Evolutionary conservation across 1,139 yeast species (phyloP), one percentile per base, ranked within the genome.

Genomic region (Yamadazyma kanchanaburiensis): DNA sequence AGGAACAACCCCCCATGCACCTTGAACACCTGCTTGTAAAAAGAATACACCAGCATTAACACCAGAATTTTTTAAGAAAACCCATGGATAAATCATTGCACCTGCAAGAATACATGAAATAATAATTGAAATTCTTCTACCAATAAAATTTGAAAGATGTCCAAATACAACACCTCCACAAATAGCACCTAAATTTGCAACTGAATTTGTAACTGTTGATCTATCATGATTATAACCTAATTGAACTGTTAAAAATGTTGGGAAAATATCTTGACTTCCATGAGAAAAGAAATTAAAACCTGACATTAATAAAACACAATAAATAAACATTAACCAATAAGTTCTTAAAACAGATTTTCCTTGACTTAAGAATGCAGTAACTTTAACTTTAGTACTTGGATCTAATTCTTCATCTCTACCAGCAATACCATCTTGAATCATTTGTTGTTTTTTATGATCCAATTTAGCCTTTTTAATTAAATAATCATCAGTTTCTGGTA

Each of bases 1-100:
- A 32, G 95, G 95, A 42, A 82, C 71, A 26, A 83, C 84, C 45
- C 94, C 94, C 88, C 94, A 86, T 12, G 87, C 83, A 42, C 95
- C 95, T 58, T 84, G 94, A 28, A 85, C 91, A 43, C 78, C 78
- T 48, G 80, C 77, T 56, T 86, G 95, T 46, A 85, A 59, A 62
- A 81, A 83, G 58, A 84, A 85, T 2, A 70, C 91, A 35, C 85
- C 82, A 5, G 91, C 94, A 48, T 83, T 80, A 41, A 82, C 73
- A 21, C 78, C 85, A 21, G 55, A 45, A 37, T 66, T 66, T 12
- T 41, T 47, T 22, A 70, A 54, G 46, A 77, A 83, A 0, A 85
- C 89, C 89, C 91, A 79, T 27, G 87, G 87, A 44, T 79, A 79
- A 32, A 77, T 67, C 46, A 78, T 54, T 7, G 81, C 80, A 45